Conservation (phyloP, 768 basidiomycete genomes). For the Asterophora lycoperdoides region DNA sequence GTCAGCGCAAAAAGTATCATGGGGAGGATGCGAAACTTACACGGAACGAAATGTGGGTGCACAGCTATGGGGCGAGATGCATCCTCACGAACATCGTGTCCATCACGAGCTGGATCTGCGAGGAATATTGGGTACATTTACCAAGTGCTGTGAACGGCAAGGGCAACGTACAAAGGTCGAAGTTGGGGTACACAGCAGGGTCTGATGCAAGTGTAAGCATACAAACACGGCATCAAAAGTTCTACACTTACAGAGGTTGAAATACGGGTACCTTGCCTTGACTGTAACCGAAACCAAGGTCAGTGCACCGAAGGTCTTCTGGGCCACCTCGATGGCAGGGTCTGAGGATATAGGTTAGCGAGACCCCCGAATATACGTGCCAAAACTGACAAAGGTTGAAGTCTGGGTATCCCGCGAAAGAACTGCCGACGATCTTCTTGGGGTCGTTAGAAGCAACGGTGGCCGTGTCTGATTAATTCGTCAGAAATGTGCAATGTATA, state of each 20-base stretch:
- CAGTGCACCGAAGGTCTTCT: neutral
- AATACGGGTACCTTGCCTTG: conserved; percentile 3
- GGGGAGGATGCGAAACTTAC: conserved; percentile 1
- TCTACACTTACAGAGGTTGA: conserved; percentile 7
- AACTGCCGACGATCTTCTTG: neutral
- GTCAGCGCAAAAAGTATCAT: neutral
- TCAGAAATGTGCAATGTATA: neutral
- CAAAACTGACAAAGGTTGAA: conserved; percentile 31
- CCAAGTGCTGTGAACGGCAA: neutral
- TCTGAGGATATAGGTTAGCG: conserved; percentile 1
- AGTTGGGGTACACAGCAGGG: conserved; percentile 28
- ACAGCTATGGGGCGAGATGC: neutral
- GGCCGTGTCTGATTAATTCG: neutral
- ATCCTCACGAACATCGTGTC: neutral
- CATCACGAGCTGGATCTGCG: conserved; percentile 3
- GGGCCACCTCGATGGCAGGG: neutral
- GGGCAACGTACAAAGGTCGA: conserved; percentile 22
- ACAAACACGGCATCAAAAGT: neutral
- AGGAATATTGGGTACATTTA: neutral
- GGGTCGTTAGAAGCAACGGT: neutral
- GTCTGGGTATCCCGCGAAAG: conserved; percentile 14
- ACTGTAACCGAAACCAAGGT: neutral
- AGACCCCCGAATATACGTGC: neutral
- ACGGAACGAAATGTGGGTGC: conserved; percentile 11
- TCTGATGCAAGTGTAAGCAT: conserved; percentile 21